Percentiles rank a stretch among this genome's conserved stretches.
phyloP scores from a whole-genome alignment of 352 stramenopile species.

The Phytophthora macrochlamydospora region DNA sequence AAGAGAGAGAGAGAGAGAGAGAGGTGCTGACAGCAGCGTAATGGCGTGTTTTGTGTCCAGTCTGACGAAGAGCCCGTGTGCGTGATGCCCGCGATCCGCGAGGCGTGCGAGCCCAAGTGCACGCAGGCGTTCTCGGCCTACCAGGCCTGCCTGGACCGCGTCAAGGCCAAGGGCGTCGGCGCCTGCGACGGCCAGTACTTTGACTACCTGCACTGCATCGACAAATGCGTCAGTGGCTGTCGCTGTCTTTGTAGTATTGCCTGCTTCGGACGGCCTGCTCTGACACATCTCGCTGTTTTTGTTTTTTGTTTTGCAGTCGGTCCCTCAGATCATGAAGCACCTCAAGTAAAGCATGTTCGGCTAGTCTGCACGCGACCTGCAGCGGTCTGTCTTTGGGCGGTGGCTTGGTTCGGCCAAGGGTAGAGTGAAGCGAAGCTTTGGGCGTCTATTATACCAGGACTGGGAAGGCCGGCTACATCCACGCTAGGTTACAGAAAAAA shows the following conservation, averaged over 20 bases:
- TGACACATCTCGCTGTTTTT: slow-evolving; percentile 3
- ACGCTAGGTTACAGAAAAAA: slow-evolving; percentile 19
- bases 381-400: not conserved
- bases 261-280: too few species aligned
- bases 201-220: slow-evolving; percentile 94
- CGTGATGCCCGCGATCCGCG: slow-evolving; percentile 92
- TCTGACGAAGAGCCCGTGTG: slow-evolving; percentile 92
- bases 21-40: not conserved
- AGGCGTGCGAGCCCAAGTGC: slow-evolving; percentile 93
- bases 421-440: too few species aligned
- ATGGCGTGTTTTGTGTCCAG: slow-evolving; percentile 23
- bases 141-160: slow-evolving; percentile 91
- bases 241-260: too few species aligned
- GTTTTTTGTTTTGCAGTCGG: slow-evolving; percentile 51
- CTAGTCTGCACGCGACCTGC: slow-evolving; percentile 9
- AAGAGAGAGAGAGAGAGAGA: not conserved
- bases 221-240: slow-evolving; percentile 90
- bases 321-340: slow-evolving; percentile 95
- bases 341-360: slow-evolving; percentile 80
- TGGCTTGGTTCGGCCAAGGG: not conserved
- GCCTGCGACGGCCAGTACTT: slow-evolving; percentile 96
- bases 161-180: slow-evolving; percentile 91
- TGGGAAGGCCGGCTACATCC: slow-evolving; percentile 16
- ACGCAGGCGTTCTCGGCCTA: slow-evolving; percentile 88
- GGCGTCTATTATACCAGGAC: not conserved